Evolutionary conservation across 257 asterid species (phyloP), one percentile per base, ranked within the genome.

Genomic region (Craterostigma plantagineum): DNA sequence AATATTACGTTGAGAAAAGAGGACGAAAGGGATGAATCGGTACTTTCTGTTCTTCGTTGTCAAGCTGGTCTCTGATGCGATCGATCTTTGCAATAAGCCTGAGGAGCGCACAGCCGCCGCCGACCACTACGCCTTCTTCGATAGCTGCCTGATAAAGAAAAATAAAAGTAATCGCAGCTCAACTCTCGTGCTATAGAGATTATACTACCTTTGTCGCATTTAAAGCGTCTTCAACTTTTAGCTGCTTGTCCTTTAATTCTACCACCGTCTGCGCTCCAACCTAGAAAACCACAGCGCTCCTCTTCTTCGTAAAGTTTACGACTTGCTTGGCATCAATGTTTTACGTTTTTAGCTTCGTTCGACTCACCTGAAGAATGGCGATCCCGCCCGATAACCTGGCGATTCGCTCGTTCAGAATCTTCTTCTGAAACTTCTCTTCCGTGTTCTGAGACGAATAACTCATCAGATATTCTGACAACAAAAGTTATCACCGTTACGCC

Each of bases 211-310:
- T 87, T 10, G 98, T 87, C 52, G 98, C 98, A 55, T 87, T 87
- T 11, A 87, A 93, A 46, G 98, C 98, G 70, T 87, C 98, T 67
- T 87, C 98, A 18, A 87, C 98, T 61, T 95, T 76, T 42, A 82
- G 93, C 51, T 82, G 79, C 83, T 87, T 87, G 51, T 87, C 98
- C 59, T 87, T 87, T 49, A 87, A 64, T 71, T 87, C 98, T 1
- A 93, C 79, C 56, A 79, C 98, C 44, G 98, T 87, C 74, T 87
- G 95, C 1, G 98, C 98, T 48, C 98, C 98, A 46, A 87, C 95
- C 98, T 87, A 55, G 33, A 23, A 23, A 23, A 23, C 2, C 30
- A 23, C 30, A n/a, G n/a, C n/a, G n/a, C n/a, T n/a, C n/a, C n/a
- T n/a, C n/a, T n/a, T n/a, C n/a, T n/a, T n/a, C 30, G 30, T 23